These are phyloP conservation scores for Scalesia atractyloides DNA, from an alignment of 129 eudicot genomes.

Conservation along the genomic window DNA sequence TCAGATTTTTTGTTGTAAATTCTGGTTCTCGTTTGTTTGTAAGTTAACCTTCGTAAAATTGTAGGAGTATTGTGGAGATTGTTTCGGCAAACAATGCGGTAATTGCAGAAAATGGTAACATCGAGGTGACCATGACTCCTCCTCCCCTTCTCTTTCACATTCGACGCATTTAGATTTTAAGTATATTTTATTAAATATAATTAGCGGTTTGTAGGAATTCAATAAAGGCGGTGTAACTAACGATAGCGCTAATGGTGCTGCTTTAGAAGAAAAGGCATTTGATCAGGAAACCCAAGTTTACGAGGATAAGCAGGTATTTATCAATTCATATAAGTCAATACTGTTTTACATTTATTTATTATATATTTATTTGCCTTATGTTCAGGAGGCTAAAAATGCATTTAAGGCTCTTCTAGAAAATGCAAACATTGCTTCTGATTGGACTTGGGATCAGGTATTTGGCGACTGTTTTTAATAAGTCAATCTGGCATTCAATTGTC, in stretches of 20 bases:
- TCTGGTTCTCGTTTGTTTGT: not conserved
- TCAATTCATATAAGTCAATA: not conserved
- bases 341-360: constrained; percentile 11
- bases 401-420: constrained; percentile 76
- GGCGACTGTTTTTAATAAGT: constrained; percentile 1
- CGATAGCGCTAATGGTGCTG: constrained; percentile 35
- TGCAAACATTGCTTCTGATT: constrained; percentile 82
- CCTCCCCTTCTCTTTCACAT: not conserved
- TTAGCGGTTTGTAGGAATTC: constrained; percentile 49
- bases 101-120: constrained; percentile 37
- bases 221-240: constrained; percentile 36
- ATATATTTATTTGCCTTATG: constrained; percentile 18
- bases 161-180: not conserved
- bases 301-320: constrained; percentile 71
- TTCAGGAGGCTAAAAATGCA: constrained; percentile 82
- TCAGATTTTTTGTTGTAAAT: constrained; percentile 2
- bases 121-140: constrained; percentile 44
- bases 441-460: constrained; percentile 95
- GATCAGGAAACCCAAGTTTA: constrained; percentile 55
- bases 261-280: constrained; percentile 57
- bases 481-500: constrained; percentile 1
- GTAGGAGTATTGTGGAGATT: constrained; percentile 46
- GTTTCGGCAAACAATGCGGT: constrained; percentile 43
- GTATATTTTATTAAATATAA: constrained; percentile 15
- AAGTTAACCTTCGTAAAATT: constrained; percentile 15